A percentile compares a stretch with the other conserved stretches of the same genome.
phyloP scores from a whole-genome alignment of 2,329 filamentous ascomycete species.

The Lecanicillium sp. region DNA sequence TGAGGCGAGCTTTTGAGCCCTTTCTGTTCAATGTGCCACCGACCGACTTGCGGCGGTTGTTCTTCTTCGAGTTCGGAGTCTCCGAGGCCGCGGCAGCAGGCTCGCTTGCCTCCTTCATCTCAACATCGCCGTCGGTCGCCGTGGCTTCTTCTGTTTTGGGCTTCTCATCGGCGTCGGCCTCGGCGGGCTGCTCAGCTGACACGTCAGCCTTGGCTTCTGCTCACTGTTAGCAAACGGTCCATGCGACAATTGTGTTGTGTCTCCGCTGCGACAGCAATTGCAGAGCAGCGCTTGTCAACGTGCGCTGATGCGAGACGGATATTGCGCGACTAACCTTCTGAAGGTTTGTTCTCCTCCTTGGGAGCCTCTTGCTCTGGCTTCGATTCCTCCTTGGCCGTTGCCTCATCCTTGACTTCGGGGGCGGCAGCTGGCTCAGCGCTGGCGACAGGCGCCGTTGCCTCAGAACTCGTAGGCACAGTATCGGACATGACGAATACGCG shows the following conservation, averaged over 20 bases:
- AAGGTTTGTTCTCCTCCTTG: conserved; percentile 20
- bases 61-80: conserved; percentile 27
- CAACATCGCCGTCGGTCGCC: conserved; percentile 37
- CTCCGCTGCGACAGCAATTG: neutral
- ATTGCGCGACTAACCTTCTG: conserved; percentile 27
- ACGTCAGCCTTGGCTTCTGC: conserved; percentile 17
- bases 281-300: conserved; percentile 1
- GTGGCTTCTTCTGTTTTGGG: conserved; percentile 20
- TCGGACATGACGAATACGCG: conserved; percentile 27
- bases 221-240: conserved; percentile 16
- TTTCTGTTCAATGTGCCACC: conserved; percentile 71
- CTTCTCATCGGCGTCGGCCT: conserved; percentile 10
- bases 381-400: conserved; percentile 14
- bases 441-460: conserved; percentile 22
- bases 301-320: no score
- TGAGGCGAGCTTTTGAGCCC: conserved; percentile 64
- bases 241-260: no score
- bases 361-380: conserved; percentile 15
- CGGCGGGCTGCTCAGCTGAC: conserved; percentile 16
- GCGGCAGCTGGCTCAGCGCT: conserved; percentile 21
- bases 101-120: conserved; percentile 38
- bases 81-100: conserved; percentile 19
- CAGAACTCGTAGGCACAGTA: conserved; percentile 26
- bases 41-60: conserved; percentile 65
- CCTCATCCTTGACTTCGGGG: conserved; percentile 14